A percentile compares a stretch with the other conserved stretches of the same genome.
These are phyloP conservation scores for Diospyros lotus DNA, from an alignment of 148 eudicot genomes.

Conservation along the genomic window DNA sequence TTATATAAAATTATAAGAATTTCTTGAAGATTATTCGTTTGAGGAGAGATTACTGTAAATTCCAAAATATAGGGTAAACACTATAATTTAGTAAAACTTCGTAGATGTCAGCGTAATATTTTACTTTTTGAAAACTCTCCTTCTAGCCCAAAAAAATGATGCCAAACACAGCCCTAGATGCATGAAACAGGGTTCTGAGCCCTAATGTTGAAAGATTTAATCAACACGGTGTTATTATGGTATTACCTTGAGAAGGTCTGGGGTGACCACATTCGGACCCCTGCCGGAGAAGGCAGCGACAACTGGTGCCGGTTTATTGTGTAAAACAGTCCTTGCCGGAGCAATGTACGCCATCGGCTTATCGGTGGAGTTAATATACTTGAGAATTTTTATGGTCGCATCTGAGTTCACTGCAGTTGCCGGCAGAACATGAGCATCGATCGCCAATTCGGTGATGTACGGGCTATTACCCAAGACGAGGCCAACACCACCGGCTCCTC, in stretches of 20 bases:
- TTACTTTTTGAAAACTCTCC: too few relatives aligned
- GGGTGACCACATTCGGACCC: constrained; percentile 60
- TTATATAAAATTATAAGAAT: too few relatives aligned
- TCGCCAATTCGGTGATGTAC: constrained; percentile 36
- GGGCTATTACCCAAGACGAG: constrained; percentile 48
- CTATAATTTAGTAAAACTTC: too few relatives aligned
- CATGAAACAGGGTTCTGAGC: too few relatives aligned
- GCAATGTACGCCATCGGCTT: constrained; percentile 50
- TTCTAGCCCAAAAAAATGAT: too few relatives aligned
- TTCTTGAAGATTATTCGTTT: too few relatives aligned
- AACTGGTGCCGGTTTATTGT: constrained; percentile 51
- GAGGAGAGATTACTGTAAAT: too few relatives aligned
- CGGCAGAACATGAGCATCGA: constrained; percentile 75
- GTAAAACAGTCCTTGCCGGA: constrained; percentile 30
- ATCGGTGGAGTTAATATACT: constrained; percentile 52
- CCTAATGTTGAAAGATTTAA: neutral
- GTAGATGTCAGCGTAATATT: too few relatives aligned
- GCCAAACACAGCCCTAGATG: too few relatives aligned
- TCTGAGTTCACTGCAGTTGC: constrained; percentile 58
- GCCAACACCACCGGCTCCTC: constrained; percentile 75
- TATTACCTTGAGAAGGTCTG: constrained; percentile 66
- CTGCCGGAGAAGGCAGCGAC: constrained; percentile 72
- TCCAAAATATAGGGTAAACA: too few relatives aligned
- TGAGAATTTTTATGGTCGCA: constrained; percentile 35
- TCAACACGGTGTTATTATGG: too few relatives aligned